Evolutionary conservation across 2,329 filamentous ascomycete genomes (phyloP), one percentile per base, ranked within the genome.

Genomic region (Penicillium sp.): DNA sequence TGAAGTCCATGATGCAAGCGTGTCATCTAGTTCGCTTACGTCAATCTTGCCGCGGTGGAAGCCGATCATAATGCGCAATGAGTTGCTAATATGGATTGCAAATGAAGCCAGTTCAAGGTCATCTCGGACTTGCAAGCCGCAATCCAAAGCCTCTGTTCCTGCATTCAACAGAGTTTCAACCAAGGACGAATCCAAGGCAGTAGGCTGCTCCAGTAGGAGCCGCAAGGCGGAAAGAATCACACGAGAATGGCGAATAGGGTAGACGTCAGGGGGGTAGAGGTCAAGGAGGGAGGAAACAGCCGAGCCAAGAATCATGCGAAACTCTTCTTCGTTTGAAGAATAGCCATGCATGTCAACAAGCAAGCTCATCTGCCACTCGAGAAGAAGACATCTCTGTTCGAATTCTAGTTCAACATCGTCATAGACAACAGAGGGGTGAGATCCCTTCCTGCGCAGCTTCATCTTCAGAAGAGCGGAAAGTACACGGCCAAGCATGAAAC

Each of bases 351-450:
- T 52, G 12, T 77, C 74, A 23, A 68, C 65, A 19, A 78, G 59
- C 15, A 77, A 63, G 4, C 66, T 61, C 61, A 75, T 60, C 56
- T 78, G 75, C 70, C 73, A 76, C 59, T 78, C 73, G 25, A 75
- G 60, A 29, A 75, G 58, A 23, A 70, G 59, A 6, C 68, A 73
- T 55, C 73, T 64, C 49, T 68, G 55, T 21, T 67, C 57, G 4
- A 59, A n/a, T 3, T 63, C 57, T 25, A 77, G 59, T 4, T 61
- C 47, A 13, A 63, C 58, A 39, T 74, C 68, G 31, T 78, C 74
- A 51, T 73, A 77, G 27, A 73, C 50, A 7, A 66, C 55, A 1
- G 57, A 49, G 4, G 66, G 49, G 12, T 70, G 68, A 4, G 64
- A 64, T 23, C 64, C 59, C 39, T 68, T 73, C 36, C 63, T 63